Base-by-base conservation (phyloP, 352 stramenopile species). In the Phytophthora capsici region DNA sequence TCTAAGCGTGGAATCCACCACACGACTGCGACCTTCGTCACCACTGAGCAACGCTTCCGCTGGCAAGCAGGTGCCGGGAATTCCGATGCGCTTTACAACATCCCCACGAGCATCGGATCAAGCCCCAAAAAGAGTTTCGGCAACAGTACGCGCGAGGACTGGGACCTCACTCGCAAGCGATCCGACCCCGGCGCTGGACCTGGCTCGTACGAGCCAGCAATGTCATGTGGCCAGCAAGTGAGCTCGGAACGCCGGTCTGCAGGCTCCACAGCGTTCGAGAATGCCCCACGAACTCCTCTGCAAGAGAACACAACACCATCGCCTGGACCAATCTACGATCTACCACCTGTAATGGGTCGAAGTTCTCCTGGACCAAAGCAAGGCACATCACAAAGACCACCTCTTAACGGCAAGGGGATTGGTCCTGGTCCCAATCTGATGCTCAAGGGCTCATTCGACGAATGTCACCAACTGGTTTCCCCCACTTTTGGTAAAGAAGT, bases 111-210 rank as follows among this genome's bases (percentile, higher is more conserved):
- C 23, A 80, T 92, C 44, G 83, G 83, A 19, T 41, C 78, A 0
- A 75, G 77, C 0, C 22, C 70, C 0, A 87, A 86, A 47, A 94
- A 93, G 57, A 86, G 84, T 59, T 94, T 93, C 23, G 84, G 86
- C 37, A 90, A 82, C 19, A 90, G 79, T 61, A 93, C 86, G 19
- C 74, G 84, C 4, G 86, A 93, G 6, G 84, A 94, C 55, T 93
- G 86, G 86, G 86, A 94, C 47, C n/a, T 73, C 34, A 73, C 63
- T 25, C 78, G 82, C 43, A 91, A 91, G 64, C 71, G 66, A 19
- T 57, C 66, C 17, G 82, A 93, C 45, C 73, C 86, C n/a, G 82
- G 82, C 17, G 74, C 80, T 26, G 84, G 86, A 12, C 83, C 86
- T 20, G 85, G 85, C 0, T 90, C 86, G 14, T 94, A 94, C 52